phyloP scores from a whole-genome alignment of 495 filamentous ascomycete species.

The Cercophora newfieldiana region DNA sequence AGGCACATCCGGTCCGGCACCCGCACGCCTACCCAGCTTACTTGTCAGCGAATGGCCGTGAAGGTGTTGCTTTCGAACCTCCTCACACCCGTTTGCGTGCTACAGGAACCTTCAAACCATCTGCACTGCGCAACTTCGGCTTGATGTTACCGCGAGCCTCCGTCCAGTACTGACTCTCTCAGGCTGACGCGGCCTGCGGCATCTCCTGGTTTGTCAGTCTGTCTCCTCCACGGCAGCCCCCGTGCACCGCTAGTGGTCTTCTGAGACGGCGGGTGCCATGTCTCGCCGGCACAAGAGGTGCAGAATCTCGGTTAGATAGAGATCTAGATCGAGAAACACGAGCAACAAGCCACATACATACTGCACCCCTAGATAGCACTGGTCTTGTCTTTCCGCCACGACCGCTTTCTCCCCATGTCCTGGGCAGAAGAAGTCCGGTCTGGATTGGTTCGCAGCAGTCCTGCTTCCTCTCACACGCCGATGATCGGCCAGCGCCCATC shows the following conservation, averaged over 20 bases:
- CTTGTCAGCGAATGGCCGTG: neutral
- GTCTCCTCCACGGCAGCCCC: too few species aligned
- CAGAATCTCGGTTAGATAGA: slow-evolving; percentile 5
- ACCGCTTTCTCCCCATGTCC: too few species aligned
- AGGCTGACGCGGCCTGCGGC: neutral
- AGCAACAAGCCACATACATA: neutral
- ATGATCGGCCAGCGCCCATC: too few species aligned
- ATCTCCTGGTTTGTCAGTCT: neutral
- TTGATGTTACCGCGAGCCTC: neutral
- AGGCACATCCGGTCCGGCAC: slow-evolving; percentile 23
- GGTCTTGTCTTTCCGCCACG: too few species aligned
- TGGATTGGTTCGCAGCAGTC: too few species aligned
- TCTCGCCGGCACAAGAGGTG: neutral
- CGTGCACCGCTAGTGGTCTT: too few species aligned
- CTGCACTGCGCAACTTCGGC: neutral
- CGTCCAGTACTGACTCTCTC: neutral
- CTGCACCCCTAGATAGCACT: too few species aligned
- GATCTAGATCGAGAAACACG: slow-evolving; percentile 5
- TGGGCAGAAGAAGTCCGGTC: too few species aligned
- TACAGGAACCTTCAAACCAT: neutral
- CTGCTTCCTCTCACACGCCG: too few species aligned
- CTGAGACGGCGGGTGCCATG: neutral
- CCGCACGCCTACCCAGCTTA: neutral
- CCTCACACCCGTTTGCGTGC: neutral
- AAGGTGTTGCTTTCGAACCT: neutral